A percentile compares a stretch with the other conserved stretches of the same genome.
Evolutionary conservation across 306 rosid genomes (phyloP).

Genomic region (Quercus berberidifolia): DNA sequence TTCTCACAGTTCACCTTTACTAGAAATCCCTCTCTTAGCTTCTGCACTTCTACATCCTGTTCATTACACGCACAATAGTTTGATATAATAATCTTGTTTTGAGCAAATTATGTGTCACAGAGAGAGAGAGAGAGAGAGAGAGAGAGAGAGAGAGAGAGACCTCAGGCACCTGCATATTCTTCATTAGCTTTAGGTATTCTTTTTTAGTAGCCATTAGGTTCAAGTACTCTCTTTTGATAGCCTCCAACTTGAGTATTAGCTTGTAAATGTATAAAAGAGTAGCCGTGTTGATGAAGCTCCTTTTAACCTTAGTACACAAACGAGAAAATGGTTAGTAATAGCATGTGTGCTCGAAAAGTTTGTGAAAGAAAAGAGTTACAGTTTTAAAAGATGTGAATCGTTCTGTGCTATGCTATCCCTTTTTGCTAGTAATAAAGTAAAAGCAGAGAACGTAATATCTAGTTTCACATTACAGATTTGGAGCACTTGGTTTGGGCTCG

Average conservation of each 20-base stretch:
- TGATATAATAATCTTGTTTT: not conserved
- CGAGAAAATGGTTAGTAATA: not conserved
- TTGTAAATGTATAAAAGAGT: slow-evolving; percentile 18
- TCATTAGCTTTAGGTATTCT: slow-evolving; percentile 10
- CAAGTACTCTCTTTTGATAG: slow-evolving; percentile 28
- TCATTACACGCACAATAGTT: not conserved
- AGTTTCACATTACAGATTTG: slow-evolving; percentile 37
- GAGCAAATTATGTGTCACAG: not conserved
- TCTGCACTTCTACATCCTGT: slow-evolving; percentile 80
- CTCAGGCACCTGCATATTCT: slow-evolving; percentile 10
- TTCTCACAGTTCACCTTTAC: slow-evolving; percentile 62
- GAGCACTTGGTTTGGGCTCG: slow-evolving; percentile 38
- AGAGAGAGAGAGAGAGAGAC: slow-evolving; percentile 4
- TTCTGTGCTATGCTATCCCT: too few species aligned
- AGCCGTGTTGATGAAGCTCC: slow-evolving; percentile 7
- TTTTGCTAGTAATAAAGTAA: not conserved
- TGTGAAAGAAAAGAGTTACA: not conserved
- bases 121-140: not conserved
- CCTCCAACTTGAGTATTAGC: slow-evolving; percentile 38
- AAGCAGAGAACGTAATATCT: not conserved
- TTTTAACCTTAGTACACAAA: slow-evolving; percentile 13
- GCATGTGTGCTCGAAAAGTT: too few species aligned
- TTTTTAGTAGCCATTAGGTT: slow-evolving; percentile 26
- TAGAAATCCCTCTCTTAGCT: slow-evolving; percentile 41
- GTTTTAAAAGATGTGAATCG: not conserved